Evolutionary conservation across 208 protist species (phyloP), one percentile per base, ranked within the genome.

Genomic region (Leishmania tarentolae): DNA sequence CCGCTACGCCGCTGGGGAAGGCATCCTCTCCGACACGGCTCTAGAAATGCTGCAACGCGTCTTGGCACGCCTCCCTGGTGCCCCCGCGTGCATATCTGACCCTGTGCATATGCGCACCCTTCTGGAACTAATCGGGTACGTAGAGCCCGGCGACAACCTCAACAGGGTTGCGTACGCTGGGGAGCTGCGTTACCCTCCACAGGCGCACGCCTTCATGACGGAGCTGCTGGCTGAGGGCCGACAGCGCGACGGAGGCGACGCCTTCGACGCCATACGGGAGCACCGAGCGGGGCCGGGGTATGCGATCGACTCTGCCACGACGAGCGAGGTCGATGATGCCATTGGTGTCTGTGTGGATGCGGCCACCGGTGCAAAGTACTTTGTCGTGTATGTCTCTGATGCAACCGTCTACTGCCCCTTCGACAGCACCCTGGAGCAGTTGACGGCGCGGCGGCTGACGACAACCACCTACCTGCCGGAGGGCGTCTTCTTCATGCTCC

Each of bases 401-500:
- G 94, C 93, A 13, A 98, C 94, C 3, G 93, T 95, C 52, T 97
- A 96, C 83, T 98, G 94, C 82, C 91, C 93, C 17, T 91, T 92
- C 71, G 93, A 96, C 80, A 94, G 88, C 78, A 46, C 84, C 35
- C 85, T 98, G 46, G 93, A 98, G 83, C 90, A 94, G 73, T n/a
- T 96, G 59, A 98, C 93, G 28, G 95, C 92, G 46, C 87, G 93
- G 50, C 81, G 87, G 35, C 91, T 98, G 37, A 89, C 88, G 28
- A 98, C 95, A 1, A 98, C 95, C 66, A 97, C 93, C 31, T 98
- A 98, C 79, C 90, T 98, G 31, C 95, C 95, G 0, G 93, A 98
- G 75, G 88, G 91, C 5, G 95, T 98, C 59, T 98, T 86, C 75
- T 98, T 96, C 77, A 98, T 98, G 95, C 83, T 98, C 35, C 95